phyloP scores from a whole-genome alignment of 2,329 filamentous ascomycete genomes.

The Aspergillus sp. region DNA sequence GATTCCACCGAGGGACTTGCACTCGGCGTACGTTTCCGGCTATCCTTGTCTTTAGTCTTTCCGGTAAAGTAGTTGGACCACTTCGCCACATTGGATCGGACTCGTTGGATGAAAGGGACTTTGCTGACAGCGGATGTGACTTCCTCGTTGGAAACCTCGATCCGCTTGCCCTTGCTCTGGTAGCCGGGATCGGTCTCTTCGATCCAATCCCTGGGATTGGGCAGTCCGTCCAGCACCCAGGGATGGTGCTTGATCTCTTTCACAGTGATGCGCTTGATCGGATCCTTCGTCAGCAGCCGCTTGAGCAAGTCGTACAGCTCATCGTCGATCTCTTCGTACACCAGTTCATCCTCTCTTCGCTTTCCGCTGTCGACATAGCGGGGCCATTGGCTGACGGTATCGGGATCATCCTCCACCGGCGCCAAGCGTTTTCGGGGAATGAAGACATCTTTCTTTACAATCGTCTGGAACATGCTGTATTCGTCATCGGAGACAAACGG shows the following conservation, averaged over 20 bases:
- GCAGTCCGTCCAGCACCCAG: slow-evolving; percentile 80
- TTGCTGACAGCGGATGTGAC: slow-evolving; percentile 87
- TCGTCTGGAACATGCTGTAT: slow-evolving; percentile 85
- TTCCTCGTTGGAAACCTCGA: slow-evolving; percentile 88
- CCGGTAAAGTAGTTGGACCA: slow-evolving; percentile 57
- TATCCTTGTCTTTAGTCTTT: slow-evolving; percentile 37
- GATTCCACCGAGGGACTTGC: slow-evolving; percentile 53
- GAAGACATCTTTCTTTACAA: slow-evolving; percentile 88
- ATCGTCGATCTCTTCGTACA: slow-evolving; percentile 82
- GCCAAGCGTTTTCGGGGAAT: slow-evolving; percentile 80
- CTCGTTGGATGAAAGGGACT: slow-evolving; percentile 80
- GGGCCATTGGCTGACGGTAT: slow-evolving; percentile 45
- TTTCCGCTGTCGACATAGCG: slow-evolving; percentile 62
- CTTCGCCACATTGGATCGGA: slow-evolving; percentile 72
- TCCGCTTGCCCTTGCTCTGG: slow-evolving; percentile 75
- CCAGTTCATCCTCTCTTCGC: slow-evolving; percentile 72
- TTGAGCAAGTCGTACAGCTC: slow-evolving; percentile 74
- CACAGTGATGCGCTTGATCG: slow-evolving; percentile 80
- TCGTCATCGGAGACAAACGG: slow-evolving; percentile 91
- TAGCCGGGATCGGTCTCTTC: slow-evolving; percentile 86
- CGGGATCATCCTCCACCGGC: slow-evolving; percentile 56
- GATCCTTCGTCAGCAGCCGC: slow-evolving; percentile 83
- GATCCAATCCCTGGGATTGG: slow-evolving; percentile 77
- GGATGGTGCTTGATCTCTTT: slow-evolving; percentile 90
- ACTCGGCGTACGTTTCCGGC: slow-evolving; percentile 53